These are phyloP conservation scores for Fragosphaeria purpurea DNA, from an alignment of 2,329 filamentous ascomycete genomes.

Conservation along the genomic window DNA sequence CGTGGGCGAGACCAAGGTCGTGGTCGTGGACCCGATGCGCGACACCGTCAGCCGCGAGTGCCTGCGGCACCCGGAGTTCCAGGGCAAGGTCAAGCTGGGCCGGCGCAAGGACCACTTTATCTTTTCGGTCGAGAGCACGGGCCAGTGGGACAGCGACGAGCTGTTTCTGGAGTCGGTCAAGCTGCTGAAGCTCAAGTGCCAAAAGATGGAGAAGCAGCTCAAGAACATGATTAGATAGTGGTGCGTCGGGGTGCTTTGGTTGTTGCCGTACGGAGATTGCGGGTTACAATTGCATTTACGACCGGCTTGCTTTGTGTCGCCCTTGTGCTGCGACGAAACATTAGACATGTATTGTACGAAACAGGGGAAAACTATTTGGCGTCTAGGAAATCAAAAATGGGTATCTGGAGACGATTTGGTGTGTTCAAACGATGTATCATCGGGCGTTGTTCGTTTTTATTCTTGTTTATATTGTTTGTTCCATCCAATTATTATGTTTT, in stretches of 20 bases:
- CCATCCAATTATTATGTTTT: constrained; percentile 16
- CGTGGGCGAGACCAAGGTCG: constrained; percentile 74
- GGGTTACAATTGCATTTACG: not conserved
- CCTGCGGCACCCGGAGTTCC: constrained; percentile 83
- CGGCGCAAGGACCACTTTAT: constrained; percentile 93
- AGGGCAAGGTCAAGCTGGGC: constrained; percentile 89
- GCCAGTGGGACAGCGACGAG: constrained; percentile 89
- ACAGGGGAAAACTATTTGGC: constrained; percentile 13
- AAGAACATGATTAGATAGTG: constrained; percentile 47
- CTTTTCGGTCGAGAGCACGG: constrained; percentile 88
- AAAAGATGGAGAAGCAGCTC: constrained; percentile 61
- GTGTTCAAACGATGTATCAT: not conserved
- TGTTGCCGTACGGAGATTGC: too few species aligned
- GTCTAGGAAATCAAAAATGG: constrained; percentile 7
- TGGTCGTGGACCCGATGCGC: constrained; percentile 78
- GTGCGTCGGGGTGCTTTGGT: too few species aligned
- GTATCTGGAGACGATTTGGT: too few species aligned
- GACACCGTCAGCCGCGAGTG: constrained; percentile 94
- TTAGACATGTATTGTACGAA: constrained; percentile 5
- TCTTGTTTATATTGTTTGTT: not conserved
- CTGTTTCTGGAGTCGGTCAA: constrained; percentile 85
- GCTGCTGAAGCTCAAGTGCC: constrained; percentile 76
- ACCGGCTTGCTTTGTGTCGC: not conserved
- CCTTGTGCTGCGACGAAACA: constrained; percentile 2
- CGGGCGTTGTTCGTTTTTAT: not conserved